Evolutionary conservation across 345 rosid genomes (phyloP).

Genomic region (Citropsis articulata): DNA sequence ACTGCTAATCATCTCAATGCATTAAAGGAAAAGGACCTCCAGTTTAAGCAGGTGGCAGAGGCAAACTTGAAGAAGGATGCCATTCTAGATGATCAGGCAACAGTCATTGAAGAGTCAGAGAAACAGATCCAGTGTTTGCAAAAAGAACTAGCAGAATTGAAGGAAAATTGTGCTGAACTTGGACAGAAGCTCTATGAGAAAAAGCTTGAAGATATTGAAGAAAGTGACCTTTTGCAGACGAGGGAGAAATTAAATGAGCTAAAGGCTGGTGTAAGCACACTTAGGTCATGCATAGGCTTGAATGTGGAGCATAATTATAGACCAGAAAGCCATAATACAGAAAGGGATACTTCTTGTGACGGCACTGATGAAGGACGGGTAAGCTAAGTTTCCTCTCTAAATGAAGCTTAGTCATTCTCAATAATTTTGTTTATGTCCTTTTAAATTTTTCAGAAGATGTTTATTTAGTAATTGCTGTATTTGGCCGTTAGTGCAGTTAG

Average conservation of each 20-base stretch:
- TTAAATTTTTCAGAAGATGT: conserved; percentile 13
- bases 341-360: conserved; percentile 17
- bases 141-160: conserved; percentile 41
- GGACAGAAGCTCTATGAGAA: conserved; percentile 41
- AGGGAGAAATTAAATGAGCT: conserved; percentile 63
- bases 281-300: conserved; percentile 53
- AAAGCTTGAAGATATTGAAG: conserved; percentile 58
- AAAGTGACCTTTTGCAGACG: conserved; percentile 46
- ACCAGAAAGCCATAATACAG: conserved; percentile 28
- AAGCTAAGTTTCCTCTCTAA: conserved; percentile 36
- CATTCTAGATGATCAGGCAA: conserved; percentile 38
- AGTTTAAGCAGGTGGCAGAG: conserved; percentile 44
- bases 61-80: conserved; percentile 37
- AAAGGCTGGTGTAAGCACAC: conserved; percentile 51
- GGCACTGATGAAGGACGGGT: conserved; percentile 46
- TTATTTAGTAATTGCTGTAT: conserved; percentile 23
- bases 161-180: conserved; percentile 43
- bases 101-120: conserved; percentile 34
- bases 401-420: neutral
- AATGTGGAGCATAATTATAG: conserved; percentile 30
- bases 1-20: conserved; percentile 34
- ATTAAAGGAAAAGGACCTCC: conserved; percentile 47
- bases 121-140: conserved; percentile 40
- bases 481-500: conserved; percentile 44
- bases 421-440: conserved; percentile 15